Evolutionary conservation across 345 rosid species (phyloP).

Genomic region (Gossypium ekmanianum): DNA sequence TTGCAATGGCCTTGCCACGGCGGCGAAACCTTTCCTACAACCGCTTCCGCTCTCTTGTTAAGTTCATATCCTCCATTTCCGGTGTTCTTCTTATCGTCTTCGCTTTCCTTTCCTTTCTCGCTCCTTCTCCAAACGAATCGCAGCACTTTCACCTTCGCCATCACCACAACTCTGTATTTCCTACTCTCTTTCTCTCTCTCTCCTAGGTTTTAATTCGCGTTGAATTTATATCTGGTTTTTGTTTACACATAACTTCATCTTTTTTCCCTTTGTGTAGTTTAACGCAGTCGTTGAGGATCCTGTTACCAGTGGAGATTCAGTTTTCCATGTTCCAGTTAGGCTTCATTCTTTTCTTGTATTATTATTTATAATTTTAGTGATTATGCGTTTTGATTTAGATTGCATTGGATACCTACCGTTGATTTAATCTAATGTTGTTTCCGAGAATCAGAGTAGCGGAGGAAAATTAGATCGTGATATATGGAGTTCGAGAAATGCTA

Average conservation of each 20-base stretch:
- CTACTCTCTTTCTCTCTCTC: neutral
- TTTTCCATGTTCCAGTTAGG: slow-evolving; percentile 75
- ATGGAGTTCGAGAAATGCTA: slow-evolving; percentile 21
- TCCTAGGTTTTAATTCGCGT: neutral
- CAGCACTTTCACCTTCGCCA: slow-evolving; percentile 33
- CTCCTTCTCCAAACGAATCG: slow-evolving; percentile 62
- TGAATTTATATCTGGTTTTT: neutral
- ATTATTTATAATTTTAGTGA: neutral
- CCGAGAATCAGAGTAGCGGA: slow-evolving; percentile 45
- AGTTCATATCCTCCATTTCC: slow-evolving; percentile 45
- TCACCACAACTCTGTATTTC: slow-evolving; percentile 35
- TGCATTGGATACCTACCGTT: slow-evolving; percentile 18
- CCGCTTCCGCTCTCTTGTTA: slow-evolving; percentile 51
- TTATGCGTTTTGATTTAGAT: neutral
- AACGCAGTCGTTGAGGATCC: slow-evolving; percentile 25
- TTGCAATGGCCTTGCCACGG: slow-evolving; percentile 58
- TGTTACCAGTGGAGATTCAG: slow-evolving; percentile 21
- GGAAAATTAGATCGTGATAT: slow-evolving; percentile 56
- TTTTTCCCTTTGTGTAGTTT: slow-evolving; percentile 17
- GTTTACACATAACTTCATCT: neutral
- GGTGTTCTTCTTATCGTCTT: slow-evolving; percentile 62
- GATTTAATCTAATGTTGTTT: slow-evolving; percentile 14
- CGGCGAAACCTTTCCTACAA: slow-evolving; percentile 58
- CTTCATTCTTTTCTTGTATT: slow-evolving; percentile 13
- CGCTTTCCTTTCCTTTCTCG: slow-evolving; percentile 61